Conservation (phyloP, 805 yeast genomes). For the Lipomyces orientalis region DNA sequence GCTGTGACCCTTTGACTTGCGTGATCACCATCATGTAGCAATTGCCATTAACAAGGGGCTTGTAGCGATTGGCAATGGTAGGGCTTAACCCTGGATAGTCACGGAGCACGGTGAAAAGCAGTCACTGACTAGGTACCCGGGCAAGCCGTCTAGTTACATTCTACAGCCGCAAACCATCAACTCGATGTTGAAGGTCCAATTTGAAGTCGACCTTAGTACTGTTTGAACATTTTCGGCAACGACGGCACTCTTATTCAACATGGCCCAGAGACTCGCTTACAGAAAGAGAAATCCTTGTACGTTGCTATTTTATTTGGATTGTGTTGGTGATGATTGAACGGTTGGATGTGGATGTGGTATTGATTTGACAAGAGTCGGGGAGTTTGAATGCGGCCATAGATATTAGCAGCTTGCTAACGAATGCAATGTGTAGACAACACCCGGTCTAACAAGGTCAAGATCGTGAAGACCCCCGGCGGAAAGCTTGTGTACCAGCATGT, state of each 20-base stretch:
- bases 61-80: constrained; percentile 7
- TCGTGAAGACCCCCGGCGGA: constrained; percentile 99
- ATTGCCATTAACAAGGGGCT: background rate
- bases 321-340: background rate
- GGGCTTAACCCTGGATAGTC: constrained; percentile 25
- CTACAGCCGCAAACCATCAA: background rate
- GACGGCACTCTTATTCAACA: constrained; percentile 48
- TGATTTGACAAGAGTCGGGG: background rate
- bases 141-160: no score
- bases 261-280: constrained; percentile 99
- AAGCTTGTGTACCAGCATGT: constrained; percentile 97
- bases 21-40: no score
- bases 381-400: background rate
- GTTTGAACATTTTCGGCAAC: constrained; percentile 11
- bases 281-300: constrained; percentile 99
- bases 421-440: constrained; percentile 81
- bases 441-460: constrained; percentile 99
- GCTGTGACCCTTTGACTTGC: background rate
- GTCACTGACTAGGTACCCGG: no score
- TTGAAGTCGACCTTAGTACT: background rate
- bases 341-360: background rate
- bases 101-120: background rate
- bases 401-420: constrained; percentile 39
- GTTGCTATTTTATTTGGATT: constrained; percentile 53
- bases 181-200: background rate